These are phyloP conservation scores for Candida neerlandica DNA, from an alignment of 1,139 yeast genomes.

Conservation along the genomic window DNA sequence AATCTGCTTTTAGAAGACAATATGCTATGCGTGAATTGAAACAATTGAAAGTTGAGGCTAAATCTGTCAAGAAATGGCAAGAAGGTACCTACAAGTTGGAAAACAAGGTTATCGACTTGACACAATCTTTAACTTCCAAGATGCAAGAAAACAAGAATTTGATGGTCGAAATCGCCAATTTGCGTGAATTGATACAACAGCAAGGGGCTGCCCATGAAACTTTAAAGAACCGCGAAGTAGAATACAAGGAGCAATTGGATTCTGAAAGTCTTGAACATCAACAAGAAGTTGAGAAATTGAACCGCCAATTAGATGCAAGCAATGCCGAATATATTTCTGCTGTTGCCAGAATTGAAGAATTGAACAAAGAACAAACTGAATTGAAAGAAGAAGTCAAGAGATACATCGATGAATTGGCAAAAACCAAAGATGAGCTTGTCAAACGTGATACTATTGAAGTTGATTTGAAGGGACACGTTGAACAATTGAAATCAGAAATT, in stretches of 20 bases:
- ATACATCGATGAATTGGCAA: conserved; percentile 62
- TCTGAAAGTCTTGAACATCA: conserved; percentile 50
- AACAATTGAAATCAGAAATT: conserved; percentile 67
- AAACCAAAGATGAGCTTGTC: conserved; percentile 61
- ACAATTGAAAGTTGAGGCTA: conserved; percentile 76
- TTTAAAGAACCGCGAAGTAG: conserved; percentile 58
- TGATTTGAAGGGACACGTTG: conserved; percentile 68
- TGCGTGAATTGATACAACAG: conserved; percentile 58
- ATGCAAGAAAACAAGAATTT: conserved; percentile 79
- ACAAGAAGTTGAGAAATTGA: conserved; percentile 53
- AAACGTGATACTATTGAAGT: conserved; percentile 69
- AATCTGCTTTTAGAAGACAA: conserved; percentile 76
- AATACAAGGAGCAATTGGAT: conserved; percentile 50
- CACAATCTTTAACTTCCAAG: conserved; percentile 78
- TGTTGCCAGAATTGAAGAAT: conserved; percentile 60
- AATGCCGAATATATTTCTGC: conserved; percentile 65
- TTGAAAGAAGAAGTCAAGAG: conserved; percentile 65
- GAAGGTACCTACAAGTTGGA: conserved; percentile 93
- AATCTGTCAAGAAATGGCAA: conserved; percentile 84
- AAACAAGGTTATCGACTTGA: conserved; percentile 92
- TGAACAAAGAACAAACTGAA: conserved; percentile 65
- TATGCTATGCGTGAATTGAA: conserved; percentile 68
- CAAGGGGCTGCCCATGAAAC: conserved; percentile 60
- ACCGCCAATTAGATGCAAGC: conserved; percentile 57
- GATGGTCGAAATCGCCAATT: conserved; percentile 58